Conservation (phyloP, 129 eudicot genomes). For the Erigeron canadensis region DNA sequence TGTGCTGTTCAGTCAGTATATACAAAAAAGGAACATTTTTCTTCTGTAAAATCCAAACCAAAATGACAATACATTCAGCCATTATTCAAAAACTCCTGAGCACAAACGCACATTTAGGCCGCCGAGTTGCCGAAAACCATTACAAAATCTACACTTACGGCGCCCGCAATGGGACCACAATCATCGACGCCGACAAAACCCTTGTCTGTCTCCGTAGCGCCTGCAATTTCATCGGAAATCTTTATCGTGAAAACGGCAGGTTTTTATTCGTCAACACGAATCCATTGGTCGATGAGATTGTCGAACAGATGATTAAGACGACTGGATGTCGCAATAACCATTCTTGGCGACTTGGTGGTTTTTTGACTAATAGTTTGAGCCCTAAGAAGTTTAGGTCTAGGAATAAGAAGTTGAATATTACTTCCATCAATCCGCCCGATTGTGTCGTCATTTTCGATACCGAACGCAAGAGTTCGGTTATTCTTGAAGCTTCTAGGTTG, state of each 20-base stretch:
- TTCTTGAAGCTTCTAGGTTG: conserved; percentile 65
- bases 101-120: conserved; percentile 85
- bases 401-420: conserved; percentile 64
- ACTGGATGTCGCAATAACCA: conserved; percentile 50
- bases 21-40: too few species aligned
- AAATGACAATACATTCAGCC: conserved; percentile 78
- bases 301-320: conserved; percentile 57
- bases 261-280: conserved; percentile 86
- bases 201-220: conserved; percentile 85
- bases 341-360: conserved; percentile 85
- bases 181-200: conserved; percentile 89
- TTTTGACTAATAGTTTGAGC: conserved; percentile 67
- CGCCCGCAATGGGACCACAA: conserved; percentile 54
- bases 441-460: conserved; percentile 86
- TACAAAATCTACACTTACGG: conserved; percentile 81
- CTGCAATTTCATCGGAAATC: conserved; percentile 67
- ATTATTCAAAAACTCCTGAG: conserved; percentile 77
- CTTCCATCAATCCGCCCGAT: conserved; percentile 56
- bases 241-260: conserved; percentile 48
- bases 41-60: background rate
- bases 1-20: too few species aligned
- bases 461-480: conserved; percentile 65
- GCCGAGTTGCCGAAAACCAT: conserved; percentile 68
- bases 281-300: conserved; percentile 63
- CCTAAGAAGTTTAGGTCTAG: conserved; percentile 77